Evolutionary conservation across 176 grass and related monocot genomes (phyloP), one percentile per base, ranked within the genome.

Genomic region (Neostapfia colusana): DNA sequence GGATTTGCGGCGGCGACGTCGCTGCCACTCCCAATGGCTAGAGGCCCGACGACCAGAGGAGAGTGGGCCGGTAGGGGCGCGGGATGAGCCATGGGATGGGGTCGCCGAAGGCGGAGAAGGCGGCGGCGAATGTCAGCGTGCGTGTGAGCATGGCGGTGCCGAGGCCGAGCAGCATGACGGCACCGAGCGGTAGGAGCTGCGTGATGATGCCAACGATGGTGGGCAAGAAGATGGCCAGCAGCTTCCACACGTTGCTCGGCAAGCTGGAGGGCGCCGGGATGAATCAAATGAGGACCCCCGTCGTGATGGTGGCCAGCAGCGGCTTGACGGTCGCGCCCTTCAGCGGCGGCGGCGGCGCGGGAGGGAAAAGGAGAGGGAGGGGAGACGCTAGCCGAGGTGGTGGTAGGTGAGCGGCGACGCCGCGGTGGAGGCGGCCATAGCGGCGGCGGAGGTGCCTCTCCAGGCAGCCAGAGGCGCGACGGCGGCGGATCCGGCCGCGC

Each of bases 11-110:
- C n/a, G n/a, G n/a, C n/a, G n/a, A n/a, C n/a, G n/a, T n/a, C n/a
- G n/a, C n/a, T n/a, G n/a, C n/a, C n/a, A n/a, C n/a, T n/a, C n/a
- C n/a, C n/a, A n/a, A n/a, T n/a, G n/a, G n/a, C n/a, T n/a, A n/a
- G n/a, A n/a, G n/a, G n/a, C n/a, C n/a, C n/a, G n/a, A n/a, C n/a
- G n/a, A n/a, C n/a, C n/a, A n/a, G n/a, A n/a, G n/a, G n/a, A n/a
- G n/a, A n/a, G n/a, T n/a, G n/a, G n/a, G n/a, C n/a, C n/a, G n/a
- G n/a, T n/a, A 99, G 70, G 95, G 91, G 21, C 95, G 95, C 28
- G 91, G 91, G 80, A 99, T 99, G 82, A 99, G 89, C 95, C 95
- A 99, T 2, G 95, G 91, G 76, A 99, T 99, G 24, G 95, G 95
- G 66, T 99, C 95, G 0, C 95, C 95, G 64, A 99, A 99, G 26